Evolutionary conservation across 345 rosid species (phyloP).

Genomic region (Cardamine occulta): DNA sequence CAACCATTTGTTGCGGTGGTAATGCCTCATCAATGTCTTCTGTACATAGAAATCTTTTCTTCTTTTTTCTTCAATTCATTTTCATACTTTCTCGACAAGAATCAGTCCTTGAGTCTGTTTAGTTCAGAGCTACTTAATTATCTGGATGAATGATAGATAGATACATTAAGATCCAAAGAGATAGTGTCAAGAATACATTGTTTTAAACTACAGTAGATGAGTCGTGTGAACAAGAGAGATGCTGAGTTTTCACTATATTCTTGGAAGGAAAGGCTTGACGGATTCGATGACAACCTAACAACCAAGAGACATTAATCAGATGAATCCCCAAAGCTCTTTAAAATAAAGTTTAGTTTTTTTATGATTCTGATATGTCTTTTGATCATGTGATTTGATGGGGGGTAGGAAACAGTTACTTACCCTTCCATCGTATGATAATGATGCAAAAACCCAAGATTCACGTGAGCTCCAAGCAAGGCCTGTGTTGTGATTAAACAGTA

Average conservation of each 20-base stretch:
- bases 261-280: slow-evolving; percentile 59
- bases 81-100: slow-evolving; percentile 30
- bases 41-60: slow-evolving; percentile 36
- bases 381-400: neutral
- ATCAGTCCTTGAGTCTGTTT: slow-evolving; percentile 11
- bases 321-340: slow-evolving; percentile 9
- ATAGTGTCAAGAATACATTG: slow-evolving; percentile 27
- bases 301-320: slow-evolving; percentile 16
- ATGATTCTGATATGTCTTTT: neutral
- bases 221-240: slow-evolving; percentile 25
- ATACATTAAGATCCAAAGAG: slow-evolving; percentile 11
- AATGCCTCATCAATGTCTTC: slow-evolving; percentile 24
- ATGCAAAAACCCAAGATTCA: slow-evolving; percentile 89
- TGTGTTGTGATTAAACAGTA: slow-evolving; percentile 36
- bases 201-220: slow-evolving; percentile 14
- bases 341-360: neutral
- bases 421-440: slow-evolving; percentile 93
- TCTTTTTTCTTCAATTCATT: slow-evolving; percentile 5
- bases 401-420: slow-evolving; percentile 48
- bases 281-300: slow-evolving; percentile 73
- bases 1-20: neutral
- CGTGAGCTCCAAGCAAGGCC: slow-evolving; percentile 94
- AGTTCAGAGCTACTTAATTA: slow-evolving; percentile 3
- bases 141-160: slow-evolving; percentile 21
- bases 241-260: slow-evolving; percentile 36